A percentile compares a stretch with the other conserved stretches of the same genome.
Conservation (phyloP, 441 rosid species). For the Mallotus repandus region DNA sequence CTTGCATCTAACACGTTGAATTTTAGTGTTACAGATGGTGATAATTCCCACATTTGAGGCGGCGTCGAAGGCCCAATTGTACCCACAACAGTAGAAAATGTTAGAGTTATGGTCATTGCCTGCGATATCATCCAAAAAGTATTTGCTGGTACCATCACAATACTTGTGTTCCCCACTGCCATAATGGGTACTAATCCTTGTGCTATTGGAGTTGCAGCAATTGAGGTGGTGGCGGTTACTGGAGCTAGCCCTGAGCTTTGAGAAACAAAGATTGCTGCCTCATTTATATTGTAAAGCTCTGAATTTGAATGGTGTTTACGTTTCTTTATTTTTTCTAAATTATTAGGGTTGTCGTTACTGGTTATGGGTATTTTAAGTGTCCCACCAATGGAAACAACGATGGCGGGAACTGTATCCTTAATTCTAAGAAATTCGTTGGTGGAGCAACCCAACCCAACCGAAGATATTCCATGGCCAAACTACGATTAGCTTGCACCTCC, state of each 20-base stretch:
- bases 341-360: not conserved
- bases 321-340: constrained; percentile 10
- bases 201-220: constrained; percentile 7
- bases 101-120: no score
- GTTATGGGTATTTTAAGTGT: constrained; percentile 21
- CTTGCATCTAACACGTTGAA: no score
- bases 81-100: no score
- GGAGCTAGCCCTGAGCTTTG: constrained; percentile 39
- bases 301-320: constrained; percentile 20
- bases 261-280: constrained; percentile 20
- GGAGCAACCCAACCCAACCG: no score
- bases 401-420: not conserved
- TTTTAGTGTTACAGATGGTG: no score
- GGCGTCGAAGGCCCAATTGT: no score
- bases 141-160: no score
- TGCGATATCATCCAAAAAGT: no score
- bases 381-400: constrained; percentile 17
- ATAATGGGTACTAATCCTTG: constrained; percentile 45
- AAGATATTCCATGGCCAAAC: constrained; percentile 21
- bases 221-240: not conserved
- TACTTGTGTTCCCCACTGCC: constrained; percentile 32
- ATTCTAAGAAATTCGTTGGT: no score
- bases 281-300: constrained; percentile 23
- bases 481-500: constrained; percentile 46
- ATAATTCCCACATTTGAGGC: no score